phyloP scores from a whole-genome alignment of 805 yeast species.

The Saturnispora diversa region DNA sequence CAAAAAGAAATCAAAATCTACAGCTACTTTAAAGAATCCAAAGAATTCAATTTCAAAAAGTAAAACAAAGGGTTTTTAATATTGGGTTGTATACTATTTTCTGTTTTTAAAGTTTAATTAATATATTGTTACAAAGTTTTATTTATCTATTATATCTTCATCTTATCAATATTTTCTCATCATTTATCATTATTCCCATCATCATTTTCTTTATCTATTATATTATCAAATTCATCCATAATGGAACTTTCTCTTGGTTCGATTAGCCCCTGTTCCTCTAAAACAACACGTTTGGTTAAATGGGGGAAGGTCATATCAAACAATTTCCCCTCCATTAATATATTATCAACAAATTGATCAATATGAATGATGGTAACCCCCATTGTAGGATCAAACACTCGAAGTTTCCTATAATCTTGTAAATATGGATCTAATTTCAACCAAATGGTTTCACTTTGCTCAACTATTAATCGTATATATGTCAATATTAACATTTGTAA shows the following conservation, averaged over 20 bases:
- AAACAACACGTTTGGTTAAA: conserved; percentile 34
- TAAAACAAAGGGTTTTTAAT: conserved; percentile 12
- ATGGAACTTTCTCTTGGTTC: conserved; percentile 34
- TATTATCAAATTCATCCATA: conserved; percentile 28
- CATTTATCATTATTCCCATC: background rate
- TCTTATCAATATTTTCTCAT: background rate
- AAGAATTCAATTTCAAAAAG: conserved; percentile 20
- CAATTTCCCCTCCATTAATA: conserved; percentile 50
- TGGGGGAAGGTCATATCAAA: conserved; percentile 71
- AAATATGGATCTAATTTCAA: conserved; percentile 44
- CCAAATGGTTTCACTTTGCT: conserved; percentile 12
- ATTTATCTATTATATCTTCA: too few relatives aligned
- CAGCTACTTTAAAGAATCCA: conserved; percentile 14
- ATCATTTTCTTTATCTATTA: conserved; percentile 19
- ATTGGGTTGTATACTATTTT: background rate
- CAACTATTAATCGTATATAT: conserved; percentile 46
- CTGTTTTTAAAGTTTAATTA: too few relatives aligned
- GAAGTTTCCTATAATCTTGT: conserved; percentile 62
- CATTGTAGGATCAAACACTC: conserved; percentile 33
- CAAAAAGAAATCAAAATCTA: conserved; percentile 27
- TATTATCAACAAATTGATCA: conserved; percentile 67
- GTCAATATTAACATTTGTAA: conserved; percentile 59
- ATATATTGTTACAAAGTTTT: too few relatives aligned
- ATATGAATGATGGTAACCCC: conserved; percentile 42
- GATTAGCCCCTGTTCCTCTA: conserved; percentile 37